These are phyloP conservation scores for Cytospora piceicola DNA, from an alignment of 2,329 filamentous ascomycete species.

Conservation along the genomic window DNA sequence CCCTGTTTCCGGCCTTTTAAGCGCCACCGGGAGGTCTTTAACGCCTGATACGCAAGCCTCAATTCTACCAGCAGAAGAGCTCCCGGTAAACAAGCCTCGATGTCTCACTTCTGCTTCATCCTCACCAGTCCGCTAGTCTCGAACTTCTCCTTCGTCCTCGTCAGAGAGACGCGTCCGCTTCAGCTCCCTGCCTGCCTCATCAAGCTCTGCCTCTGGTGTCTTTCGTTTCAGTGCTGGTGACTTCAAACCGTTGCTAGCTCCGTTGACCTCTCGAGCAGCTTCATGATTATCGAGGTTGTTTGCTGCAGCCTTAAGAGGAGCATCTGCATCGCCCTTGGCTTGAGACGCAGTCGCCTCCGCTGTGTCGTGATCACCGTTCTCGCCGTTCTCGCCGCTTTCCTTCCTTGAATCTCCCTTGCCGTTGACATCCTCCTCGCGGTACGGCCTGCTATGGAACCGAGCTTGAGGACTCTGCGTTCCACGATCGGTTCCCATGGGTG, in stretches of 20 bases:
- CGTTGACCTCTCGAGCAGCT: slow-evolving; percentile 28
- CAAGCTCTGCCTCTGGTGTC: slow-evolving; percentile 35
- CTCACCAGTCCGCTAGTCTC: slow-evolving; percentile 14
- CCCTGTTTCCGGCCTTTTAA: neutral
- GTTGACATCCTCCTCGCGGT: slow-evolving; percentile 38
- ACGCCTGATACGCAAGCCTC: neutral
- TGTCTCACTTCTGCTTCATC: neutral
- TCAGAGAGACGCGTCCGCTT: slow-evolving; percentile 35
- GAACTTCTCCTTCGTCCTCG: slow-evolving; percentile 37
- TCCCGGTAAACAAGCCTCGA: neutral
- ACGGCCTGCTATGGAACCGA: slow-evolving; percentile 44
- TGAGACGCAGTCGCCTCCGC: slow-evolving; percentile 22
- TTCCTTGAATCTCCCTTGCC: slow-evolving; percentile 38
- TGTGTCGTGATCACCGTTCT: slow-evolving; percentile 14
- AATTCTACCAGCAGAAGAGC: neutral
- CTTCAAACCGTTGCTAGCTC: slow-evolving; percentile 32
- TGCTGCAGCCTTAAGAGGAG: slow-evolving; percentile 39
- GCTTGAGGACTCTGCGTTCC: slow-evolving; percentile 53
- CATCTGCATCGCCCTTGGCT: slow-evolving; percentile 39
- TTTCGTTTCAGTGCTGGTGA: slow-evolving; percentile 39
- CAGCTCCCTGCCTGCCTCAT: slow-evolving; percentile 31
- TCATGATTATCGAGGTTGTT: slow-evolving; percentile 38
- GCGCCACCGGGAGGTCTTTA: neutral
- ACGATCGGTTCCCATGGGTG: slow-evolving; percentile 52
- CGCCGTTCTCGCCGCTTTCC: slow-evolving; percentile 24